Evolutionary conservation across 345 rosid genomes (phyloP).

Genomic region (Pugionium cornutum): DNA sequence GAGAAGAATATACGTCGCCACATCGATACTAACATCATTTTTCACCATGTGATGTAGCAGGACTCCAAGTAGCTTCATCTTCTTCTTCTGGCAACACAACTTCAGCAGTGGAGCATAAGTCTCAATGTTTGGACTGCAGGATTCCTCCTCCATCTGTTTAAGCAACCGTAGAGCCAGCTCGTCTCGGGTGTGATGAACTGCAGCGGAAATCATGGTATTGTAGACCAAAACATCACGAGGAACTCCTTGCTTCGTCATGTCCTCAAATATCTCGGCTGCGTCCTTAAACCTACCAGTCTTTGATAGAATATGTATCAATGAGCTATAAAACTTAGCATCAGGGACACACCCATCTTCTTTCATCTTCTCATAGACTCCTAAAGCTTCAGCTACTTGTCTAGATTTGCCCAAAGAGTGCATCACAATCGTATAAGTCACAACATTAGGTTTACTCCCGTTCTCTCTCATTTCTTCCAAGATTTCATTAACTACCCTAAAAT

Average conservation of each 20-base stretch:
- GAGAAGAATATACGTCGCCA: slow-evolving; percentile 57
- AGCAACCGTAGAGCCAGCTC: slow-evolving; percentile 66
- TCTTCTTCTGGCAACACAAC: slow-evolving; percentile 70
- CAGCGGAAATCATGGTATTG: slow-evolving; percentile 62
- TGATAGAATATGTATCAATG: slow-evolving; percentile 61
- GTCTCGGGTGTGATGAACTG: slow-evolving; percentile 56
- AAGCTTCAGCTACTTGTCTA: slow-evolving; percentile 60
- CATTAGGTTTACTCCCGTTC: slow-evolving; percentile 60
- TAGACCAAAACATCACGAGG: slow-evolving; percentile 50
- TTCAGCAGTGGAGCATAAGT: slow-evolving; percentile 70
- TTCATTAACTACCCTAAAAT: slow-evolving; percentile 64
- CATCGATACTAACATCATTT: slow-evolving; percentile 62
- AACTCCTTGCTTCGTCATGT: slow-evolving; percentile 73
- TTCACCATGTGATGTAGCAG: slow-evolving; percentile 67
- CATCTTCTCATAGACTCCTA: slow-evolving; percentile 72
- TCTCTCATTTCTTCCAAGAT: slow-evolving; percentile 66
- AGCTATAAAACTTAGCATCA: slow-evolving; percentile 65
- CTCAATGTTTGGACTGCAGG: slow-evolving; percentile 57
- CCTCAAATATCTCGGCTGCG: slow-evolving; percentile 67
- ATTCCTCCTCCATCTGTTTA: slow-evolving; percentile 55
- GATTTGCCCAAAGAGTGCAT: slow-evolving; percentile 79
- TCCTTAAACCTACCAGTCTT: slow-evolving; percentile 71
- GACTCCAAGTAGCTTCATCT: slow-evolving; percentile 62
- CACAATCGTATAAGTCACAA: slow-evolving; percentile 59
- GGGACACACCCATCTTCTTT: slow-evolving; percentile 62